Conservation (phyloP, 1,284 basidiomycete species). For the Wallemia mellicola region DNA sequence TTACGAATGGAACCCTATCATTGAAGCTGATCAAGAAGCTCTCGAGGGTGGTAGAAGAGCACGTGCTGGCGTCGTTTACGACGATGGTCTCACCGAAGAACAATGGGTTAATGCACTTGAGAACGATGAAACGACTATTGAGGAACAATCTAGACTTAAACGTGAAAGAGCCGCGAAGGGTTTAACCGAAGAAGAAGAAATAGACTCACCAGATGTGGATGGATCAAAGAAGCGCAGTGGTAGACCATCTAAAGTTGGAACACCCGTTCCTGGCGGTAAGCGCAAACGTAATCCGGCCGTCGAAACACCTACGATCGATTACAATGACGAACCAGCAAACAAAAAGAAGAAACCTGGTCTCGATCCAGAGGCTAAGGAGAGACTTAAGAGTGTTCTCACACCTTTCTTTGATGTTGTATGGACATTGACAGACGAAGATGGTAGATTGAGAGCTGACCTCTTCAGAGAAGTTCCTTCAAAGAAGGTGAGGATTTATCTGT, state of each 20-base stretch:
- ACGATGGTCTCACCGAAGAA: constrained; percentile 77
- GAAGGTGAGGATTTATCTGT: neutral
- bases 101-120: constrained; percentile 46
- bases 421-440: neutral
- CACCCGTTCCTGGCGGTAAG: constrained; percentile 1
- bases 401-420: neutral
- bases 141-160: neutral
- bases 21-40: constrained; percentile 30
- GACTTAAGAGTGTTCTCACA: neutral
- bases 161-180: too few relatives aligned
- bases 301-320: neutral
- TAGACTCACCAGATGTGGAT: constrained; percentile 8
- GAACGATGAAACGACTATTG: neutral
- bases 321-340: neutral
- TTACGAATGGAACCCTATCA: constrained; percentile 40
- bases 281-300: constrained; percentile 2
- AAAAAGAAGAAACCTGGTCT: neutral
- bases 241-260: neutral
- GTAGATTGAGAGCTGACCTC: neutral
- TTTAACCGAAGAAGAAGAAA: too few relatives aligned
- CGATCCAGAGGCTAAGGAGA: neutral
- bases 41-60: constrained; percentile 38
- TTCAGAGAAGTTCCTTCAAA: neutral
- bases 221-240: constrained; percentile 5
- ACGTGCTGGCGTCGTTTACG: constrained; percentile 63